Evolutionary conservation across 495 filamentous ascomycete genomes (phyloP).

Genomic region (Margaritispora aquatica): DNA sequence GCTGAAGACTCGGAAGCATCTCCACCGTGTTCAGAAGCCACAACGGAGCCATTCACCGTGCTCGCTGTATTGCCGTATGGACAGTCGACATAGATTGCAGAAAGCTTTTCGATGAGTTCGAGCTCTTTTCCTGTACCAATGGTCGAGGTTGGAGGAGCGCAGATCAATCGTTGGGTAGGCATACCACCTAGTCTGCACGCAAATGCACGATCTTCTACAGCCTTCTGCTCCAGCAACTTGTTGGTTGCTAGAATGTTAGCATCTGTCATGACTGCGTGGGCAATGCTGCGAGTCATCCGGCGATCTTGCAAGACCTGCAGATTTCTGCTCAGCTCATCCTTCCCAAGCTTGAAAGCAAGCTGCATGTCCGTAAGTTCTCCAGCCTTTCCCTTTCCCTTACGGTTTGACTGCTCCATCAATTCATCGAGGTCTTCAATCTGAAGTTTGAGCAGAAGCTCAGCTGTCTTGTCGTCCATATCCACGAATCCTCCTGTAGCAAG

Average conservation of each 20-base stretch:
- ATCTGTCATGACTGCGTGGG: slow-evolving; percentile 27
- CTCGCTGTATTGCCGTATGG: neutral
- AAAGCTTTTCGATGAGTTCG: slow-evolving; percentile 17
- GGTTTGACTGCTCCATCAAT: slow-evolving; percentile 5
- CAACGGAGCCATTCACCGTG: neutral
- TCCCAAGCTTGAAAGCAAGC: slow-evolving; percentile 24
- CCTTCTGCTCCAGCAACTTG: slow-evolving; percentile 18
- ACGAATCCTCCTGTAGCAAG: neutral
- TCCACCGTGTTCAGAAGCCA: neutral
- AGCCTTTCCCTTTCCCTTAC: slow-evolving; percentile 28
- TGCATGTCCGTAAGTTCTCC: slow-evolving; percentile 25
- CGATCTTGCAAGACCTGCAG: slow-evolving; percentile 19
- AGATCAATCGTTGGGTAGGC: neutral
- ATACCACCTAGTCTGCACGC: slow-evolving; percentile 11
- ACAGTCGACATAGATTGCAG: slow-evolving; percentile 17
- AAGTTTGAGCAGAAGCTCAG: slow-evolving; percentile 21
- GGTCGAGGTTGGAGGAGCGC: neutral
- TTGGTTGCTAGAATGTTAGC: slow-evolving; percentile 17
- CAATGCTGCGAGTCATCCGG: slow-evolving; percentile 29
- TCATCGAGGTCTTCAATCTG: slow-evolving; percentile 25
- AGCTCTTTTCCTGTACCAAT: slow-evolving; percentile 14
- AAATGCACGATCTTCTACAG: slow-evolving; percentile 20
- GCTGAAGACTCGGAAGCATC: slow-evolving; percentile 4
- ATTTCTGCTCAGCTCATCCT: slow-evolving; percentile 22
- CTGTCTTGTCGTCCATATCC: slow-evolving; percentile 1